Conservation (phyloP, 306 rosid species). For the Fragaria ananassa region DNA sequence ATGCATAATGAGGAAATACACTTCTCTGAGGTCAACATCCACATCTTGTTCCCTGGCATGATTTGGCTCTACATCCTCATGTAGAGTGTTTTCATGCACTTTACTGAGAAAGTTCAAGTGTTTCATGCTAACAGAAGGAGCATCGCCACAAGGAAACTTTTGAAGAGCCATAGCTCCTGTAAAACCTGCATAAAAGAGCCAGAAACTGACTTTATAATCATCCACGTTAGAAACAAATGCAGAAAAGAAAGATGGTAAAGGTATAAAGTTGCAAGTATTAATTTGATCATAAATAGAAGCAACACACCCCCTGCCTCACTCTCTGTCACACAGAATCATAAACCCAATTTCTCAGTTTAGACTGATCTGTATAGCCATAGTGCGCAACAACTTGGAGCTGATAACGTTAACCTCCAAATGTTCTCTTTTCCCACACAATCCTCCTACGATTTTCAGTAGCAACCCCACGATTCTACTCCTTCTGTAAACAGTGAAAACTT, state of each 20-base stretch:
- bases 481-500: not conserved
- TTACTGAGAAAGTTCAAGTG: slow-evolving; percentile 57
- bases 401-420: not conserved
- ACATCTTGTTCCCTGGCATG: slow-evolving; percentile 54
- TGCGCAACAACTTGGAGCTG: no score
- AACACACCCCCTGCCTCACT: not conserved
- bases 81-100: slow-evolving; percentile 44
- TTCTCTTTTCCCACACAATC: not conserved
- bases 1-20: slow-evolving; percentile 95
- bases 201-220: not conserved
- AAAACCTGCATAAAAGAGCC: slow-evolving; percentile 32
- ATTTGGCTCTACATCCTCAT: slow-evolving; percentile 39
- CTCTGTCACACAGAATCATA: no score
- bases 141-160: slow-evolving; percentile 65
- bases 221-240: not conserved
- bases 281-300: not conserved
- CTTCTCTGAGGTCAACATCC: slow-evolving; percentile 81
- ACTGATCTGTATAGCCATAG: not conserved
- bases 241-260: slow-evolving; percentile 1
- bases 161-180: slow-evolving; percentile 80
- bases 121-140: slow-evolving; percentile 57
- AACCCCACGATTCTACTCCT: not conserved
- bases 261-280: not conserved
- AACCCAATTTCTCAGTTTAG: not conserved
- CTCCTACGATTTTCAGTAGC: not conserved